These are phyloP conservation scores for Planoprotostelium fungivorum DNA, from an alignment of 78 protist species.

Conservation along the genomic window DNA sequence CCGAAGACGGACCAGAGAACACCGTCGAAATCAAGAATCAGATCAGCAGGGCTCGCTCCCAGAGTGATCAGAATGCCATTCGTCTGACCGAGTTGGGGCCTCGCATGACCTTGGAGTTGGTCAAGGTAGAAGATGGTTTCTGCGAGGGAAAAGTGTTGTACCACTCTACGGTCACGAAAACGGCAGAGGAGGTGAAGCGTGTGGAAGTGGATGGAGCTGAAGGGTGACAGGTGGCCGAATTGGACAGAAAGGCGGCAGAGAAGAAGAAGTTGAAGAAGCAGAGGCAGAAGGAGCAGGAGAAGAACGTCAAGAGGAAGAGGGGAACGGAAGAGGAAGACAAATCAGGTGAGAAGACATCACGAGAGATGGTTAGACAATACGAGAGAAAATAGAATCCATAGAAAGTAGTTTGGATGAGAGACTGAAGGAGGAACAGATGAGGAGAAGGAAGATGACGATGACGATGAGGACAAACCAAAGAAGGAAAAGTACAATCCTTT, in stretches of 20 bases:
- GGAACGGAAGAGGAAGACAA: constrained; percentile 37
- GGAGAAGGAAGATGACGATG: constrained; percentile 9
- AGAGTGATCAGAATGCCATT: constrained; percentile 40
- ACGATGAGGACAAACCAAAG: constrained; percentile 13
- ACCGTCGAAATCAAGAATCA: constrained; percentile 16
- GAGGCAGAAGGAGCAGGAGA: constrained; percentile 36
- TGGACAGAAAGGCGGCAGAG: neutral
- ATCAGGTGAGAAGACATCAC: constrained; percentile 21
- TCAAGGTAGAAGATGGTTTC: constrained; percentile 74
- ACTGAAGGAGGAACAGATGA: neutral
- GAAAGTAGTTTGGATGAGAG: neutral
- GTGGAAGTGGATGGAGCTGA: constrained; percentile 1
- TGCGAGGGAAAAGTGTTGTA: constrained; percentile 68
- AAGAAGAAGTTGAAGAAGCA: constrained; percentile 7
- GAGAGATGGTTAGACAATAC: constrained; percentile 12
- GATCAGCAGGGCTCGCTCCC: constrained; percentile 6
- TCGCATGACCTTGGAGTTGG: constrained; percentile 52
- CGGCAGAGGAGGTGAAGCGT: constrained; percentile 23
- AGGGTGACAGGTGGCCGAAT: neutral
- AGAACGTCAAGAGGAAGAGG: constrained; percentile 42
- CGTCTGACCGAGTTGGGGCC: constrained; percentile 80
- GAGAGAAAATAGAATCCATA: constrained; percentile 13
- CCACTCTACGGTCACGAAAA: constrained; percentile 27
- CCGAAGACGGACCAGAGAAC: constrained; percentile 45
- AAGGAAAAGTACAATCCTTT: constrained; percentile 7